Base-by-base conservation (phyloP, 225 moss, liverwort and hornwort genomes). In the Asterella californica region DNA sequence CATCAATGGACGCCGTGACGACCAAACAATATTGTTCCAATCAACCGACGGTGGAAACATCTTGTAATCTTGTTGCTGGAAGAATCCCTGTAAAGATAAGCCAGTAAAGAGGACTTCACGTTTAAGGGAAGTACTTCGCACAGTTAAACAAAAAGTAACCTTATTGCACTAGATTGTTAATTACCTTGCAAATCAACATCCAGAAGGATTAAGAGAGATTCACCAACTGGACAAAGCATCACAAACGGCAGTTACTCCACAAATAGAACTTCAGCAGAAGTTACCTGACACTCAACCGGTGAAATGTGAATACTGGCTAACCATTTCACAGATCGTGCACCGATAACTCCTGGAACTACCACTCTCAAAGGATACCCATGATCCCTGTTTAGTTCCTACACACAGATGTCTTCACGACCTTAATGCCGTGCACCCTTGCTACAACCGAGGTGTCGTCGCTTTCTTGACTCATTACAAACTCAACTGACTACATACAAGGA, bases 251-350 rank as follows among this genome's bases (percentile, higher is more conserved):
- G 37, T 36, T 19, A 67, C 22, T n/a, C n/a, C 47, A 25, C 10
- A 0, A 71, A n/a, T n/a, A n/a, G 4, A 71, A 71, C n/a, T 1
- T 25, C 47, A 71, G 46, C 47, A 71, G 12, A 42, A 25, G 36
- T 79, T 85, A 89, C 91, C 88, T 90, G 90, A 67, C 91, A 94
- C 79, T 94, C 92, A 76, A 54, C 15, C 45, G 88, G 79, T 54
- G 82, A 87, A 77, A 92, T 60, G 67, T 77, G 34, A 46, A 92
- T 88, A 34, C 68, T 90, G 29, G 83, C 83, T 70, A 92, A 62
- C 92, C 94, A 94, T 86, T 92, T 94, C 74, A 94, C 92, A 79
- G 90, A 91, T 38, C 94, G 89, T 70, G 92, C 94, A 79, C 92
- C 92, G 70, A 92, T 91, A 63, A 90, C 84, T 45, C 91, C 94